Evolutionary conservation across 2,329 filamentous ascomycete species (phyloP).

Genomic region (Rhynchosporium secalis): DNA sequence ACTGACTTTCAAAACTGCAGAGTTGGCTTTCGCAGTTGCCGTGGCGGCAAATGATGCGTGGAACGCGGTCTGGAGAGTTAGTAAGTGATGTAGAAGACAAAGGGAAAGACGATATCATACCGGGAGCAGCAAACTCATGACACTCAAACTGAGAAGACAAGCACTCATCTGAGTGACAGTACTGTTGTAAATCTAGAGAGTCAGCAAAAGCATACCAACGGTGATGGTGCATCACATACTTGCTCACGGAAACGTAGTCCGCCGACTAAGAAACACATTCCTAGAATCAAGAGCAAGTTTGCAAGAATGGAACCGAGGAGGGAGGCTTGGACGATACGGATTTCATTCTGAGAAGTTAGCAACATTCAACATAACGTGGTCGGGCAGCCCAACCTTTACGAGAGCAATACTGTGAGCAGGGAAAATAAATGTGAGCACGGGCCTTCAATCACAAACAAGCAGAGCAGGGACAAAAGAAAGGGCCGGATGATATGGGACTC

Average conservation of each 20-base stretch:
- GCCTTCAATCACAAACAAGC: constrained; percentile 33
- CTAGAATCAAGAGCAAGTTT: constrained; percentile 83
- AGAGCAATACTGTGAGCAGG: constrained; percentile 64
- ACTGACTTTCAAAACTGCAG: constrained; percentile 39
- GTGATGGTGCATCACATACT: constrained; percentile 43
- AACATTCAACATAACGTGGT: not conserved
- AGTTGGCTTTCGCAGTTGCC: constrained; percentile 55
- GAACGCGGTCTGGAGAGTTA: constrained; percentile 69
- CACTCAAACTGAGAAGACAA: constrained; percentile 84
- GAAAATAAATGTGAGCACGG: constrained; percentile 42
- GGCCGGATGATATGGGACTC: constrained; percentile 44
- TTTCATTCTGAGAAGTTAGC: constrained; percentile 62
- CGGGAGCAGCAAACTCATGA: constrained; percentile 83
- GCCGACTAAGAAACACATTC: constrained; percentile 87
- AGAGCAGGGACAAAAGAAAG: constrained; percentile 31
- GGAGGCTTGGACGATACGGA: constrained; percentile 88
- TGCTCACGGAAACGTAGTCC: constrained; percentile 87
- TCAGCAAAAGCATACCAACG: constrained; percentile 17
- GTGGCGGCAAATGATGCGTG: constrained; percentile 39
- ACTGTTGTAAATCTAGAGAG: constrained; percentile 77
- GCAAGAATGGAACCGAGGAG: constrained; percentile 86
- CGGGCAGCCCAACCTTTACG: constrained; percentile 55
- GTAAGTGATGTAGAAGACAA: not conserved
- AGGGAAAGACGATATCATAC: constrained; percentile 47
- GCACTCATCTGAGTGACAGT: constrained; percentile 97